Base-by-base conservation (phyloP, 768 basidiomycete species). In the Ramaria rubella region DNA sequence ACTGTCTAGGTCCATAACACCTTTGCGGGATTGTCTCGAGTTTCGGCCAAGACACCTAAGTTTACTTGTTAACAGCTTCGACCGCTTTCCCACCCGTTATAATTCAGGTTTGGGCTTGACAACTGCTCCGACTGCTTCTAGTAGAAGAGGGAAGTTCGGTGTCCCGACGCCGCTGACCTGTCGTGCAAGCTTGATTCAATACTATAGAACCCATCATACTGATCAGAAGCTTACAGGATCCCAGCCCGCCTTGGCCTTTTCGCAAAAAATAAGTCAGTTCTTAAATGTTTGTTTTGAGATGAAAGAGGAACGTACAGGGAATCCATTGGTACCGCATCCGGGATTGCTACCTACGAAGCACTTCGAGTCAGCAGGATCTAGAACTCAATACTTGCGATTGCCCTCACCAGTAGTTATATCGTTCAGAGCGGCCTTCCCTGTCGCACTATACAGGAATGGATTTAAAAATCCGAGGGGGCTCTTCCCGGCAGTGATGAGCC, bases 401-500 rank as follows among this genome's bases (percentile, higher is more conserved):
- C n/a, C n/a, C n/a, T 40, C 36, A n/a, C 66, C 68, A 31, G 60
- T 62, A 19, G 61, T 64, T 53, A 68, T 62, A 57, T 68, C 67
- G 52, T 64, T 66, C 43, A 68, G 51, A 33, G 61, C 63, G 19
- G 45, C 45, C 36, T 59, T 43, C 51, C 62, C 63, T 24, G 44
- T 57, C n/a, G n/a, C n/a, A 9, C 62, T 8, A 55, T 73, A 72
- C 57, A 73, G 57, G 65, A 67, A 70, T 43, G 72, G 70, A 62
- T 73, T 73, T 57, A 73, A 55, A 64, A 71, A 73, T 2, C 71
- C 72, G 23, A 72, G 64, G 17, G 63, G 57, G 9, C 60, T 44
- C 53, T 65, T 65, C 33, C 69, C 69, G 4, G 59, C 57, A 11
- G 64, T 62, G 27, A 64, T 51, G 27, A 70, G 70, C 48, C 63